These are phyloP conservation scores for Hsuehochloa calcarea DNA, from an alignment of 176 grass and related monocot genomes.

Conservation along the genomic window DNA sequence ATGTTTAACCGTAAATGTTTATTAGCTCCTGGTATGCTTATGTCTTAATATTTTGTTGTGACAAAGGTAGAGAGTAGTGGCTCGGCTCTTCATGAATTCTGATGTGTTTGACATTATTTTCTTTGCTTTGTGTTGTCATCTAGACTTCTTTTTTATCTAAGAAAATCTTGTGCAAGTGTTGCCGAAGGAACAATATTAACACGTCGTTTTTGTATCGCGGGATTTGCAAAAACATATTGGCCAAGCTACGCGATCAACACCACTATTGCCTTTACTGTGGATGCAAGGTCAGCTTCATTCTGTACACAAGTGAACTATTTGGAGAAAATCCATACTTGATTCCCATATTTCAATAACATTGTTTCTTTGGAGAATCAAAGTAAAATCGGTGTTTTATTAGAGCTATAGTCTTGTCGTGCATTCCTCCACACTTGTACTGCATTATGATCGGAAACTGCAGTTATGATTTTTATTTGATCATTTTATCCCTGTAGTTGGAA, in stretches of 20 bases:
- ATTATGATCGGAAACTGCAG: background rate
- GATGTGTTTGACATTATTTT: background rate
- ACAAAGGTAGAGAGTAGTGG: background rate
- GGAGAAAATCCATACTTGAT: background rate
- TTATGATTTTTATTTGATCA: background rate
- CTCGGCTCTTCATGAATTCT: background rate
- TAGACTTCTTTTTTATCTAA: background rate
- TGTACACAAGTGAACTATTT: background rate
- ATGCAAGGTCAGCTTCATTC: conserved; percentile 55
- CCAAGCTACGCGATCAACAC: conserved; percentile 60
- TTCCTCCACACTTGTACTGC: background rate
- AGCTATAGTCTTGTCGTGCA: background rate
- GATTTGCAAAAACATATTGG: conserved; percentile 72
- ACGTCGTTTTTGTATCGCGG: conserved; percentile 26
- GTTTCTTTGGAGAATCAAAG: background rate
- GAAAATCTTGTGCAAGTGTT: too few species aligned
- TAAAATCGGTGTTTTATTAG: background rate
- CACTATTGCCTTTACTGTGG: conserved; percentile 85
- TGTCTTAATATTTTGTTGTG: background rate
- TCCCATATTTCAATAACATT: background rate
- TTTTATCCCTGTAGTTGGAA: background rate
- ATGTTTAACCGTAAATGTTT: background rate
- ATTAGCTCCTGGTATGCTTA: background rate
- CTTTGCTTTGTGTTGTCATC: background rate
- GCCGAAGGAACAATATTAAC: conserved; percentile 20